Evolutionary conservation across 768 basidiomycete species (phyloP).

Genomic region (Lactarius tabidus): DNA sequence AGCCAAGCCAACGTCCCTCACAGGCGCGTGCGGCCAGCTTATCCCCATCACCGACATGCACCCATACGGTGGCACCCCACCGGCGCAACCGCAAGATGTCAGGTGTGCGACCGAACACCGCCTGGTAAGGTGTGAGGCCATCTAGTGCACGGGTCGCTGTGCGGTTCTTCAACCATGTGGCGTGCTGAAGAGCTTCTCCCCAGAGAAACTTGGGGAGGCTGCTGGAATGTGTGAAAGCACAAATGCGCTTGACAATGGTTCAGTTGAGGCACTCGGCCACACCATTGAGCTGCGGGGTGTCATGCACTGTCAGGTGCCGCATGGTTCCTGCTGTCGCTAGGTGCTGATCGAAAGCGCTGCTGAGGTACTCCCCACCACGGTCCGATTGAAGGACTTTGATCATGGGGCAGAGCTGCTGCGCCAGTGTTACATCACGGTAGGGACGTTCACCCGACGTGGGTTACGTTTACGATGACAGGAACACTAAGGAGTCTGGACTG

Average conservation of each 20-base stretch:
- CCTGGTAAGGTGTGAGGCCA: slow-evolving; percentile 28
- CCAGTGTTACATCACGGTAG: too few relatives aligned
- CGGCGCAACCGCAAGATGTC: slow-evolving; percentile 1
- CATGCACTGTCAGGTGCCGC: too few relatives aligned
- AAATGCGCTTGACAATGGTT: slow-evolving; percentile 27
- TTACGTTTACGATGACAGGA: too few relatives aligned
- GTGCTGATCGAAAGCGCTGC: too few relatives aligned
- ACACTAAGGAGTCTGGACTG: too few relatives aligned
- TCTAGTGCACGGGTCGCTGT: slow-evolving; percentile 17
- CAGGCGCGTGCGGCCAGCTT: not conserved
- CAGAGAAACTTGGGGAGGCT: slow-evolving; percentile 9
- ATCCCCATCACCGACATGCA: not conserved
- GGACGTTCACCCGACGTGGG: too few relatives aligned
- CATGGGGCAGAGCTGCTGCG: too few relatives aligned
- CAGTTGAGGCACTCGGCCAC: too few relatives aligned
- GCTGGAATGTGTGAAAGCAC: not conserved
- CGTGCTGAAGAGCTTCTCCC: slow-evolving; percentile 27
- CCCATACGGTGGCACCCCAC: not conserved
- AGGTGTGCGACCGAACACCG: slow-evolving; percentile 12
- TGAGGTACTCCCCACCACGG: too few relatives aligned
- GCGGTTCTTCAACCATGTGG: slow-evolving; percentile 38
- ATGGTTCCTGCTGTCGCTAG: too few relatives aligned
- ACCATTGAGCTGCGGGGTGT: too few relatives aligned
- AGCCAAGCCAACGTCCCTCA: slow-evolving; percentile 4
- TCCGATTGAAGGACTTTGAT: too few relatives aligned